Base-by-base conservation (phyloP, 75 land plant genomes). In the Pseudotsuga menziesii region DNA sequence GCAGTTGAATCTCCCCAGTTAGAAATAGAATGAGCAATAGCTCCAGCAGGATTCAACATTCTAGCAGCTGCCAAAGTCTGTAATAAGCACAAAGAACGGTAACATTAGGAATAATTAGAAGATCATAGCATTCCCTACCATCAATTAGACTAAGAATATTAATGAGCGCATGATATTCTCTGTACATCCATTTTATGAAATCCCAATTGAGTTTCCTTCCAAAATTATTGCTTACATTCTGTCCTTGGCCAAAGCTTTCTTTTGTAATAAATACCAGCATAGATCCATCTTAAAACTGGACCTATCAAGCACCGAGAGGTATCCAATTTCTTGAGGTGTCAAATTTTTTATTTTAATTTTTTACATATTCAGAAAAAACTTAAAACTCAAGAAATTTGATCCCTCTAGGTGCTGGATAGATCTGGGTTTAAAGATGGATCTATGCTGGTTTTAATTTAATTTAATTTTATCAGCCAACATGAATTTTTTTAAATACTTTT, bases 21-120 rank as follows among this genome's bases (percentile, higher is more conserved):
- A 48, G 57, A 23, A 25, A 44, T 39, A 48, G 57, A 23, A 25
- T 73, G 75, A 52, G 59, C 59, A 39, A n/a, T 29, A 17, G 57
- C 75, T 73, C 75, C 57, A 29, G 75, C n/a, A 23, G 75, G 75
- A 25, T 39, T 73, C 48, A 73, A 12, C 75, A 73, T 73, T 73
- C 75, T 73, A n/a, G 75, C 75, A 44, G 57, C 75, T 73, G 57
- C 57, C 26, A 73, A 52, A n/a, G 75, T 41, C 75, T 73, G 59
- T 6, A 22, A 20, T 32, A 64, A 26, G 69, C 3, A 74, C 17
- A 32, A 1, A 2, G 19, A 32, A 64, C 41, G 69, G 39, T 64
- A 6, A 75, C 27, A 70, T 64, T 25, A 57, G 25, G 27, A n/a
- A 29, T 58, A 17, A 59, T 22, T 32, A 26, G 22, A 39, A 17